These are phyloP conservation scores for Dothiorella sarmentorum DNA, from an alignment of 2,329 filamentous ascomycete genomes.

Conservation along the genomic window DNA sequence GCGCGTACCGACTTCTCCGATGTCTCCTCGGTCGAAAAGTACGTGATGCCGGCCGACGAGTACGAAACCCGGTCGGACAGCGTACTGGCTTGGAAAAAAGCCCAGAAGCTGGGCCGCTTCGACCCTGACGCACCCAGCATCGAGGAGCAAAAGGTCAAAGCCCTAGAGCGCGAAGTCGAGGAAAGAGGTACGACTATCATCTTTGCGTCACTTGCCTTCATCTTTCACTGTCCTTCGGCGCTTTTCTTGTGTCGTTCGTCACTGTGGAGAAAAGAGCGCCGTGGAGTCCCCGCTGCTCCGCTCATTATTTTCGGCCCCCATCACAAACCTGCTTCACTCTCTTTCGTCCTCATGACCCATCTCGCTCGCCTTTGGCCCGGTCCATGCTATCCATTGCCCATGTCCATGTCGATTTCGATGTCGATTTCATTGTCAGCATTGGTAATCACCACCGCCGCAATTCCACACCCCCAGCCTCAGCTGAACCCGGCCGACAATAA, in stretches of 20 bases:
- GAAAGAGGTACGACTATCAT: conserved; percentile 50
- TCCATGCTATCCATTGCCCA: background rate
- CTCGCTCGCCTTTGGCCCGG: too few relatives aligned
- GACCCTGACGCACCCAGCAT: conserved; percentile 76
- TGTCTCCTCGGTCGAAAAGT: conserved; percentile 79
- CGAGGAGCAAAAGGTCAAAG: conserved; percentile 68
- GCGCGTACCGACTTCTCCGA: conserved; percentile 79
- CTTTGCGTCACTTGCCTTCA: background rate
- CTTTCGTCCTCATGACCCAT: background rate
- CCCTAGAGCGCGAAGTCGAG: conserved; percentile 66
- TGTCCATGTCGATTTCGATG: too few relatives aligned
- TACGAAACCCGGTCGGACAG: conserved; percentile 85
- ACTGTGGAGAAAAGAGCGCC: background rate
- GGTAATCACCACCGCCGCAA: background rate
- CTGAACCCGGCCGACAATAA: background rate
- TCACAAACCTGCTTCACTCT: background rate
- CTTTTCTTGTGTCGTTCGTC: background rate
- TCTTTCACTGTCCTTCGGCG: background rate
- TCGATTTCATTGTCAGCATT: background rate
- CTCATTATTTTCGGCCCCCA: background rate
- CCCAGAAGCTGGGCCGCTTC: conserved; percentile 93
- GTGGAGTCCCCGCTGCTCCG: background rate
- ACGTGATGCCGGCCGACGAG: conserved; percentile 77
- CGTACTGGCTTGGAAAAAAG: conserved; percentile 91
- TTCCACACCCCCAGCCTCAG: background rate